phyloP scores from a whole-genome alignment of 305 asterid species.

The Fraxinus latifolia region DNA sequence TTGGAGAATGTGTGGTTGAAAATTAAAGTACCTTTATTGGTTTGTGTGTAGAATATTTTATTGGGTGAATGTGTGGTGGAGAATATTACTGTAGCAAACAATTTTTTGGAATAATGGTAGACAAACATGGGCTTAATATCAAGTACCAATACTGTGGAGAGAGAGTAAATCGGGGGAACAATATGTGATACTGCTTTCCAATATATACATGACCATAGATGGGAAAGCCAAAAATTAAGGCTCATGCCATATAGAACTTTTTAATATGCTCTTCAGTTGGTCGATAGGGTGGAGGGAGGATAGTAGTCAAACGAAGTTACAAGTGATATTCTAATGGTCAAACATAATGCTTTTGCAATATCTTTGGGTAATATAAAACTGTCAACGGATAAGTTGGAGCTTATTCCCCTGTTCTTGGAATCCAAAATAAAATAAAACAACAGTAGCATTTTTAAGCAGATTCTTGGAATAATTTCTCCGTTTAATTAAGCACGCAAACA shows the following conservation, averaged over 20 bases:
- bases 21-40: too few species aligned
- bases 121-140: too few species aligned
- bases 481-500: not conserved
- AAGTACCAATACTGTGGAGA: not conserved
- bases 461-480: not conserved
- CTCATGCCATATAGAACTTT: not conserved
- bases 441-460: not conserved
- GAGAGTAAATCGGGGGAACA: not conserved
- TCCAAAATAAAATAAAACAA: not conserved
- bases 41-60: too few species aligned
- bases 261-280: not conserved
- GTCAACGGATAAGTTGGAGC: not conserved
- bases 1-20: too few species aligned
- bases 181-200: not conserved
- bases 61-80: too few species aligned
- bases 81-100: too few species aligned
- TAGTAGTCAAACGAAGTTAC: not conserved
- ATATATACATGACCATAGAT: not conserved
- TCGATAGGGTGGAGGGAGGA: not conserved
- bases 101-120: too few species aligned
- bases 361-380: not conserved
- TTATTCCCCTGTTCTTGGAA: not conserved
- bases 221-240: not conserved
- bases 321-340: not conserved
- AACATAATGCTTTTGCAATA: not conserved